These are phyloP conservation scores for Dipodascopsis uninucleata DNA, from an alignment of 805 yeast species.

Conservation along the genomic window DNA sequence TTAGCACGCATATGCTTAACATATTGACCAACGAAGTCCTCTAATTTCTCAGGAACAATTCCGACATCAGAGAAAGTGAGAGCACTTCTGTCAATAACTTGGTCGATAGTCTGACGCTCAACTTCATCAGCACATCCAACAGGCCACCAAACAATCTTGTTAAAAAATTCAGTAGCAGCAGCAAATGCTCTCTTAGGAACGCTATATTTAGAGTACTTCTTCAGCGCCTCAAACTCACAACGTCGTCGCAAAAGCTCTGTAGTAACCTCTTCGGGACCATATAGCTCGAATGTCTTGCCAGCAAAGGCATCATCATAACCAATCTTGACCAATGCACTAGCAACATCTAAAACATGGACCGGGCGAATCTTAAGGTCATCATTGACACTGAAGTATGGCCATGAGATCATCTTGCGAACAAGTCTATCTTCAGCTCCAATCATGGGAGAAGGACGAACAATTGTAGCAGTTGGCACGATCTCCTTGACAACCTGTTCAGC, in stretches of 20 bases:
- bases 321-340: constrained; percentile 70
- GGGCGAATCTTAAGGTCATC: constrained; percentile 65
- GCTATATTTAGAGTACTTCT: constrained; percentile 40
- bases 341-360: constrained; percentile 73
- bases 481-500: constrained; percentile 71
- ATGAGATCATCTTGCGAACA: constrained; percentile 55
- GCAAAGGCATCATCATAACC: constrained; percentile 77
- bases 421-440: constrained; percentile 71
- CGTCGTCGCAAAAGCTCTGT: constrained; percentile 63
- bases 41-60: constrained; percentile 53
- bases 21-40: constrained; percentile 48
- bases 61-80: constrained; percentile 69
- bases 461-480: constrained; percentile 68
- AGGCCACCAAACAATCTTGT: constrained; percentile 43
- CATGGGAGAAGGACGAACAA: constrained; percentile 81
- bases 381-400: constrained; percentile 63
- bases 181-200: constrained; percentile 42
- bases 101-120: constrained; percentile 68
- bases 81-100: constrained; percentile 56
- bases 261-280: constrained; percentile 64
- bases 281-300: constrained; percentile 71
- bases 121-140: constrained; percentile 65
- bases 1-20: constrained; percentile 32
- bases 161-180: constrained; percentile 38
- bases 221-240: constrained; percentile 58